Conservation (phyloP, 495 filamentous ascomycete genomes). For the Neurospora sp. region DNA sequence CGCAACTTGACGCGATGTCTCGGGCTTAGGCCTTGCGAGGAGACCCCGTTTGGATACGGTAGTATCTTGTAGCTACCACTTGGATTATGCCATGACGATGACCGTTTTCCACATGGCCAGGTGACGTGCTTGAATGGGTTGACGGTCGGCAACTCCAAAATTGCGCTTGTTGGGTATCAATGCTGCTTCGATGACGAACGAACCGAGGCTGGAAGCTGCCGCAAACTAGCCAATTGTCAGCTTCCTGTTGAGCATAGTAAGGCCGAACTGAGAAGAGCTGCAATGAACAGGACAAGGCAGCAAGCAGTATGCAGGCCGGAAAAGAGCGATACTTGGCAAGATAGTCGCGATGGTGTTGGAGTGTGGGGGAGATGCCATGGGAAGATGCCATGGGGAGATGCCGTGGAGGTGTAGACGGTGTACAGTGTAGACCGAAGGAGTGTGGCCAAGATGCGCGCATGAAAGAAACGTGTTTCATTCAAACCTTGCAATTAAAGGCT, state of each 20-base stretch:
- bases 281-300: slow-evolving; percentile 2
- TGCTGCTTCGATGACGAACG: slow-evolving; percentile 14
- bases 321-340: slow-evolving; percentile 14
- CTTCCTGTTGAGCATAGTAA: background rate
- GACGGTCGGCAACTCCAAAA: slow-evolving; percentile 29
- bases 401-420: slow-evolving; percentile 12
- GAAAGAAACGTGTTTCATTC: slow-evolving; percentile 37
- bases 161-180: slow-evolving; percentile 31
- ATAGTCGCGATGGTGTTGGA: slow-evolving; percentile 2
- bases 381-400: slow-evolving; percentile 3
- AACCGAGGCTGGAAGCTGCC: background rate
- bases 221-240: background rate
- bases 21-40: background rate
- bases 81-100: background rate
- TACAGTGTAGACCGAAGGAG: slow-evolving; percentile 20
- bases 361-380: slow-evolving; percentile 3
- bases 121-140: slow-evolving; percentile 12
- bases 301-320: background rate
- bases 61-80: background rate
- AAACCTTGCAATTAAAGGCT: slow-evolving; percentile 40
- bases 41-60: background rate
- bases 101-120: background rate
- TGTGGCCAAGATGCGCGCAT: slow-evolving; percentile 26
- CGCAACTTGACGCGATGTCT: background rate
- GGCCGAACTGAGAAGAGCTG: background rate